A percentile compares a stretch with the other conserved stretches of the same genome.
These are phyloP conservation scores for Aspergillus clavatus DNA, from an alignment of 2,329 filamentous ascomycete species.

Conservation along the genomic window DNA sequence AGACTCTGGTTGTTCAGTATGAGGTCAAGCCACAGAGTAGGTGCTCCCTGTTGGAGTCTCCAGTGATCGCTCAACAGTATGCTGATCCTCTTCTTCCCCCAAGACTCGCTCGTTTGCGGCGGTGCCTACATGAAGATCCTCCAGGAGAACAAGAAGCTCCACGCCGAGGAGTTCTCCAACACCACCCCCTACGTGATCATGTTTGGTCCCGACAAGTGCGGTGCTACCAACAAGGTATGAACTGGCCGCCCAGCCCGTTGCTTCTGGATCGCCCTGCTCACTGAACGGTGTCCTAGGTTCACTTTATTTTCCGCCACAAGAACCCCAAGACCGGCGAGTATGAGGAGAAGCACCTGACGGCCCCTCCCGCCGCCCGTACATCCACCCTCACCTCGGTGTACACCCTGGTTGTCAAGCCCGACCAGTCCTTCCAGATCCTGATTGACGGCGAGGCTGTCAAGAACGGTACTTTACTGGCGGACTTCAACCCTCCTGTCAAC, in stretches of 20 bases:
- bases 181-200: conserved; percentile 97
- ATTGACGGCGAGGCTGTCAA: conserved; percentile 86
- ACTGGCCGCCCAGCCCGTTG: conserved; percentile 29
- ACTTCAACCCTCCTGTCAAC: conserved; percentile 92
- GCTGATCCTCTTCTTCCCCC: conserved; percentile 1
- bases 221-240: conserved; percentile 91
- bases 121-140: conserved; percentile 99
- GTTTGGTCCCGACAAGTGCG: conserved; percentile 99
- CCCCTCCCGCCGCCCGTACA: conserved; percentile 78
- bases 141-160: conserved; percentile 93
- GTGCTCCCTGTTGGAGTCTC: conserved; percentile 32
- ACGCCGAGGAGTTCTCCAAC: conserved; percentile 97
- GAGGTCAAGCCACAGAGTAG: conserved; percentile 98
- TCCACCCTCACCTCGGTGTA: conserved; percentile 92
- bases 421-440: conserved; percentile 91
- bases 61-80: neutral
- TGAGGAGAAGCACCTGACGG: conserved; percentile 96
- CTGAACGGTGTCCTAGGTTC: conserved; percentile 46
- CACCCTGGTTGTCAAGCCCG: conserved; percentile 91
- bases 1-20: conserved; percentile 96
- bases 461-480: conserved; percentile 85
- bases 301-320: conserved; percentile 99
- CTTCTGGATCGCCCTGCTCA: conserved; percentile 2
- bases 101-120: conserved; percentile 93
- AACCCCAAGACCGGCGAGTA: conserved; percentile 99